phyloP scores from a whole-genome alignment of 2,329 filamentous ascomycete species.

The Leptographium flavum region DNA sequence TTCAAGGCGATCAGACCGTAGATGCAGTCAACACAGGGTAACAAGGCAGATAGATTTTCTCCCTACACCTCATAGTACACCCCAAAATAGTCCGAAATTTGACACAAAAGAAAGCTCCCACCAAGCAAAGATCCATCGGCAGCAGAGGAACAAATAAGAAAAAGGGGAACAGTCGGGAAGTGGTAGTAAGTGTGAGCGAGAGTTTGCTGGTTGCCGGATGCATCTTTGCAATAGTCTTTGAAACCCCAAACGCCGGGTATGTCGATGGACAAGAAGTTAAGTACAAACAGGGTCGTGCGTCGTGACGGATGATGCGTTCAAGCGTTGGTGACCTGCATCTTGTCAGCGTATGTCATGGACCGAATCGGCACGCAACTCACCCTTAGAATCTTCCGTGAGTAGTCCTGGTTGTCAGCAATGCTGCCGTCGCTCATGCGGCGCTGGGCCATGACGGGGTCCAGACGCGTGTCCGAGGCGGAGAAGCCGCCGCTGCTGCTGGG shows the following conservation, averaged over 20 bases:
- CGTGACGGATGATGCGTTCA: slow-evolving; percentile 24
- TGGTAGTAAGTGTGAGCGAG: neutral
- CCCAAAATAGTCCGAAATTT: neutral
- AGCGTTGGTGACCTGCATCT: slow-evolving; percentile 41
- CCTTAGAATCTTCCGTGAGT: slow-evolving; percentile 89
- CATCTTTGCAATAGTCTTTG: slow-evolving; percentile 6
- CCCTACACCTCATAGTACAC: neutral
- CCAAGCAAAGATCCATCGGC: slow-evolving; percentile 8
- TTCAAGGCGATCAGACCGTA: neutral
- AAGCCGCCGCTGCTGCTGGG: slow-evolving; percentile 47
- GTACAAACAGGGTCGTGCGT: slow-evolving; percentile 26
- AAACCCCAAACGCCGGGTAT: slow-evolving; percentile 23
- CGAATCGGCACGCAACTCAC: slow-evolving; percentile 34
- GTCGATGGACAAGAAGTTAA: slow-evolving; percentile 21
- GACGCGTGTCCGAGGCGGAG: slow-evolving; percentile 67
- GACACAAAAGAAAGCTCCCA: slow-evolving; percentile 6
- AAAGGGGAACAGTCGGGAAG: neutral
- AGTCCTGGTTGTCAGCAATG: slow-evolving; percentile 94
- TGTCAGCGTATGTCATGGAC: neutral
- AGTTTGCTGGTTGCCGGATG: slow-evolving; percentile 2
- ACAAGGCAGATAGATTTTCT: neutral
- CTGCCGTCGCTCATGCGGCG: slow-evolving; percentile 84
- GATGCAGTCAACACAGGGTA: neutral
- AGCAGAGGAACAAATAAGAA: slow-evolving; percentile 1
- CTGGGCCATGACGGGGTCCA: slow-evolving; percentile 76